Base-by-base conservation (phyloP, 257 asterid genomes). In the Voacanga thouarsii region DNA sequence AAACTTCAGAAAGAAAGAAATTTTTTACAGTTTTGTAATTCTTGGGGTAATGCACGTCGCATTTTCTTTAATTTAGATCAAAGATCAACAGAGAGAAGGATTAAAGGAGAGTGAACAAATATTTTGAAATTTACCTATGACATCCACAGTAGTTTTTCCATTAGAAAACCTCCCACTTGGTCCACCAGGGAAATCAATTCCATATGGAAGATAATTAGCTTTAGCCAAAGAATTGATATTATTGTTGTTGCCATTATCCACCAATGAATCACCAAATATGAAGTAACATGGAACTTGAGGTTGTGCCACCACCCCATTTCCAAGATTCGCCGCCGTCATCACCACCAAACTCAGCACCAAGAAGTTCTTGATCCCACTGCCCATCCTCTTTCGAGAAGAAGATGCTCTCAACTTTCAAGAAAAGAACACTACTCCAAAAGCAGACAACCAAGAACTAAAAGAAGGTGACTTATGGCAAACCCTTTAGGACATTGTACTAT, bases 71-170 rank as follows among this genome's bases (percentile, higher is more conserved):
- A 8, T 41, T 45, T 24, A 43, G 21, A 24, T 1, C 41, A 14
- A 7, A 50, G 23, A 30, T 53, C 4, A 12, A 72, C 3, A 21
- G 12, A 33, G 7, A 15, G 14, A 6, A 10, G n/a, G 18, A 14
- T 1, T 1, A 4, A 12, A 55, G 56, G 24, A 1, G 30, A 0
- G 1, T 28, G 23, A 28, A 24, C 7, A 18, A 21, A 26, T 0
- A 24, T 12, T 33, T 11, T 0, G 23, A 7, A 51, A 61, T 77
- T 74, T 76, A 85, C 86, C 74, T n/a, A 85, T 67, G 37, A 78
- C 89, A 78, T 85, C 89, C 49, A 85, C 89, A 0, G 85, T 83
- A 30, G 89, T 85, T 83, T 82, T 82, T 23, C 89, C 88, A 72
- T 85, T 85, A 11, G 78, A 80, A 30, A 85, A 85, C 74, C 89